phyloP scores from a whole-genome alignment of 139 green algal genomes.

The Eudorina sp. region DNA sequence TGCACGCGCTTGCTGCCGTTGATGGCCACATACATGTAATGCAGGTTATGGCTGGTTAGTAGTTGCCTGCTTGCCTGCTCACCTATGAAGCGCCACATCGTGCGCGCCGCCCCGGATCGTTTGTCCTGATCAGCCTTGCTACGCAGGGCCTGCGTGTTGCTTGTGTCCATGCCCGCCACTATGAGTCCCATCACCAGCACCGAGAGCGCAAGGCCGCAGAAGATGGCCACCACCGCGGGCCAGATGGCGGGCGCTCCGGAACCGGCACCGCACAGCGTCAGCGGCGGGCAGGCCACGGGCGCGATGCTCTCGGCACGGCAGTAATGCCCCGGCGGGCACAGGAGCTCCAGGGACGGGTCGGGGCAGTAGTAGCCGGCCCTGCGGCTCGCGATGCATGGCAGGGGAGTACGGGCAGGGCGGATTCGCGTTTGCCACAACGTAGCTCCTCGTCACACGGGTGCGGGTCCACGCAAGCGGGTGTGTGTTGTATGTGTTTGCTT shows the following conservation, averaged over 20 bases:
- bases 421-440: not conserved
- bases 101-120: not conserved
- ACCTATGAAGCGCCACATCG: conserved; percentile 8
- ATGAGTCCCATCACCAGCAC: not conserved
- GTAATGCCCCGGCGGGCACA: conserved; percentile 51
- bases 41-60: too few relatives aligned
- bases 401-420: too few relatives aligned
- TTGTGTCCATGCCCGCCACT: not conserved
- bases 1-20: too few relatives aligned
- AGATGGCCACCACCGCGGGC: not conserved
- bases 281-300: conserved; percentile 45
- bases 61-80: too few relatives aligned
- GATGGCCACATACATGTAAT: too few relatives aligned
- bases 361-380: conserved; percentile 60
- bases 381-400: not conserved
- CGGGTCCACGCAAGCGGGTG: too few relatives aligned
- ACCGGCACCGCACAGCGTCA: conserved; percentile 51
- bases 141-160: not conserved
- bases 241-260: conserved; percentile 44
- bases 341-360: conserved; percentile 35
- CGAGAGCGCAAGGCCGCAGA: not conserved
- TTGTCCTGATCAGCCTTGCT: conserved; percentile 18
- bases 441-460: too few relatives aligned
- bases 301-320: conserved; percentile 51
- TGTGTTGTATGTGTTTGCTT: too few relatives aligned